phyloP scores from a whole-genome alignment of 1,139 yeast genomes.

The Waltiozyma sp. region DNA sequence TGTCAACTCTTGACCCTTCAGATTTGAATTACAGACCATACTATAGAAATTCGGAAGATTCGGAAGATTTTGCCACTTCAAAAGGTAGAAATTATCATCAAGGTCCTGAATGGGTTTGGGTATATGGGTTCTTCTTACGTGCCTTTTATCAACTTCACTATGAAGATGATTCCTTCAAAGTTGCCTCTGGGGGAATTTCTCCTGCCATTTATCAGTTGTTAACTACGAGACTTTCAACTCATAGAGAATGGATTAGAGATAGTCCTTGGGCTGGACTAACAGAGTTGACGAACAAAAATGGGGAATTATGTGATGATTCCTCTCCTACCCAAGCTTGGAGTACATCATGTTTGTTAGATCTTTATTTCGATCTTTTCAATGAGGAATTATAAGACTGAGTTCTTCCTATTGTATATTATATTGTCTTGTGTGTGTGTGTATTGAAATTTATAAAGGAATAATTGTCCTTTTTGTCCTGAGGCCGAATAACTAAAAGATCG shows the following conservation, averaged over 20 bases:
- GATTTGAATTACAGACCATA: slow-evolving; percentile 89
- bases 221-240: slow-evolving; percentile 49
- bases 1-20: slow-evolving; percentile 84
- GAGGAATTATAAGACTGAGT: not conserved
- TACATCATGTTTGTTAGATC: slow-evolving; percentile 70
- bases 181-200: slow-evolving; percentile 26
- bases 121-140: slow-evolving; percentile 73
- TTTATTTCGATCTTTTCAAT: slow-evolving; percentile 45
- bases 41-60: slow-evolving; percentile 72
- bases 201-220: slow-evolving; percentile 33
- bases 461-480: too few relatives aligned
- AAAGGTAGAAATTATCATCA: slow-evolving; percentile 96
- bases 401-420: not conserved
- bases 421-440: too few relatives aligned
- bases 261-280: slow-evolving; percentile 92
- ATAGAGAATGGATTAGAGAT: slow-evolving; percentile 54
- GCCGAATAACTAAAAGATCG: too few relatives aligned
- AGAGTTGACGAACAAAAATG: slow-evolving; percentile 84
- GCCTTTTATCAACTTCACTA: slow-evolving; percentile 54
- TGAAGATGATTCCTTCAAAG: slow-evolving; percentile 21
- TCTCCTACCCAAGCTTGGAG: slow-evolving; percentile 98
- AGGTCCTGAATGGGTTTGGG: slow-evolving; percentile 99
- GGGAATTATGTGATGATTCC: slow-evolving; percentile 69
- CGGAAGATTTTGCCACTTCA: slow-evolving; percentile 80
- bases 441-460: too few relatives aligned